A percentile compares a stretch with the other conserved stretches of the same genome.
Conservation (phyloP, 2,329 filamentous ascomycete genomes). For the Didymosphaeria variabile region DNA sequence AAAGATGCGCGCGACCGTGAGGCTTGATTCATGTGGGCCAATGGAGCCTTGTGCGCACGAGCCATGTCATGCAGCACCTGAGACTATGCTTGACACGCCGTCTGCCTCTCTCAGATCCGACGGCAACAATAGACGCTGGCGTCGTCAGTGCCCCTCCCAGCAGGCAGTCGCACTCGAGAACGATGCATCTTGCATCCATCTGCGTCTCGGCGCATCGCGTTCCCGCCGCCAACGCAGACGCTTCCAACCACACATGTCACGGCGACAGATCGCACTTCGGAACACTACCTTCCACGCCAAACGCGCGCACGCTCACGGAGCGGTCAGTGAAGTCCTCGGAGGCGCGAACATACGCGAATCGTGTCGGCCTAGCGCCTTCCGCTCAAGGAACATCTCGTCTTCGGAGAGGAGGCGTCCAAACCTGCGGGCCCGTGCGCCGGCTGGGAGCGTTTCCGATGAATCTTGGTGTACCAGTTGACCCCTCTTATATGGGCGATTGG, state of each 20-base stretch:
- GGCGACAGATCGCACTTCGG: slow-evolving; percentile 14
- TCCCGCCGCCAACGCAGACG: slow-evolving; percentile 22
- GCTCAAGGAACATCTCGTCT: not conserved
- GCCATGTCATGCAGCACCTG: slow-evolving; percentile 25
- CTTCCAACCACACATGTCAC: slow-evolving; percentile 12
- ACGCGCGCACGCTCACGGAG: slow-evolving; percentile 4
- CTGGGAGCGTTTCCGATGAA: slow-evolving; percentile 17
- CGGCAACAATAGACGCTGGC: slow-evolving; percentile 41
- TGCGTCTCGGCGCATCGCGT: slow-evolving; percentile 17
- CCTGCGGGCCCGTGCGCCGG: slow-evolving; percentile 11
- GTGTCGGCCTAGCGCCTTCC: slow-evolving; percentile 9
- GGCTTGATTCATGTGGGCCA: not conserved
- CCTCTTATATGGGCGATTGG: slow-evolving; percentile 16
- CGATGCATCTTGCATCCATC: slow-evolving; percentile 10
- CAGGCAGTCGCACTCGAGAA: slow-evolving; percentile 31
- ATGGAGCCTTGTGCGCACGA: slow-evolving; percentile 22
- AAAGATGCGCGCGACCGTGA: not conserved
- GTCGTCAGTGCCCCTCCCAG: slow-evolving; percentile 5
- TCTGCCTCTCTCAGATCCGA: slow-evolving; percentile 29
- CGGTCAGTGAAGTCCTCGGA: slow-evolving; percentile 3
- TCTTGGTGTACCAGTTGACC: slow-evolving; percentile 6
- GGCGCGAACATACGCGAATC: not conserved
- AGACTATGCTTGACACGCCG: slow-evolving; percentile 39
- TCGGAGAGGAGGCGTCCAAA: slow-evolving; percentile 5
- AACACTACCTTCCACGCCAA: slow-evolving; percentile 15